Percentiles rank a stretch among this genome's conserved stretches.
These are phyloP conservation scores for Aspergillus sp. DNA, from an alignment of 2,329 filamentous ascomycete species.

Conservation along the genomic window DNA sequence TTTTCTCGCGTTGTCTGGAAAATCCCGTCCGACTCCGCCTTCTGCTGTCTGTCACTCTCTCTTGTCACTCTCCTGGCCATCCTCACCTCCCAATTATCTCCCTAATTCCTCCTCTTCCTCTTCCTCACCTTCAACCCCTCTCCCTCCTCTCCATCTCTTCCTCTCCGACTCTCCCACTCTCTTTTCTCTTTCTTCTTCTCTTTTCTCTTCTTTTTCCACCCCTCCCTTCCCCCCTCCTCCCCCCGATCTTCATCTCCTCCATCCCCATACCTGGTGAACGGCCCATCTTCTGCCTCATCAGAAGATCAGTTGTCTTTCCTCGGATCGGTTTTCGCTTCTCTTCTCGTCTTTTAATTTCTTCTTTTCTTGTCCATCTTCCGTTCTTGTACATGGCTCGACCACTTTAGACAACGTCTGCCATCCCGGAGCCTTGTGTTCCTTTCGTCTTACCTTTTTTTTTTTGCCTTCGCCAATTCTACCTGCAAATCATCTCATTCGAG, in stretches of 20 bases:
- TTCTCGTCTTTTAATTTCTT: slow-evolving; percentile 12
- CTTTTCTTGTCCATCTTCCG: slow-evolving; percentile 3
- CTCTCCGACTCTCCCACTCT: slow-evolving; percentile 20
- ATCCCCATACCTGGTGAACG: slow-evolving; percentile 16
- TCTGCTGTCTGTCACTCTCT: slow-evolving; percentile 1
- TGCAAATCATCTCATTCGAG: slow-evolving; percentile 6
- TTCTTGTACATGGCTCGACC: slow-evolving; percentile 27
- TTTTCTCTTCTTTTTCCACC: slow-evolving; percentile 9
- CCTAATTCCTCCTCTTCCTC: slow-evolving; percentile 25
- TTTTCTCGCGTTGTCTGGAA: background rate
- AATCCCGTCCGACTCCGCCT: background rate
- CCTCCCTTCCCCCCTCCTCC: slow-evolving; percentile 13
- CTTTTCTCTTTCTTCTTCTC: slow-evolving; percentile 24
- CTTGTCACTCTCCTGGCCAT: slow-evolving; percentile 17
- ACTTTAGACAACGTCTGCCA: slow-evolving; percentile 21
- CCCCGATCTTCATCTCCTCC: slow-evolving; percentile 11
- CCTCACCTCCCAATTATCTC: slow-evolving; percentile 16
- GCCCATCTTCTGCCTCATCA: slow-evolving; percentile 25
- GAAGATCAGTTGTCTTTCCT: slow-evolving; percentile 23
- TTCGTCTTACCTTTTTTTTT: slow-evolving; percentile 18
- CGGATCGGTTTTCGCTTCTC: slow-evolving; percentile 19
- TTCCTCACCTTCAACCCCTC: slow-evolving; percentile 24
- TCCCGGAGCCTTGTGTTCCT: slow-evolving; percentile 22
- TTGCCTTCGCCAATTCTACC: slow-evolving; percentile 16
- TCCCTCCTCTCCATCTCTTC: slow-evolving; percentile 18